Base-by-base conservation (phyloP, 2,329 filamentous ascomycete species). In the Boeremia lycopersici region DNA sequence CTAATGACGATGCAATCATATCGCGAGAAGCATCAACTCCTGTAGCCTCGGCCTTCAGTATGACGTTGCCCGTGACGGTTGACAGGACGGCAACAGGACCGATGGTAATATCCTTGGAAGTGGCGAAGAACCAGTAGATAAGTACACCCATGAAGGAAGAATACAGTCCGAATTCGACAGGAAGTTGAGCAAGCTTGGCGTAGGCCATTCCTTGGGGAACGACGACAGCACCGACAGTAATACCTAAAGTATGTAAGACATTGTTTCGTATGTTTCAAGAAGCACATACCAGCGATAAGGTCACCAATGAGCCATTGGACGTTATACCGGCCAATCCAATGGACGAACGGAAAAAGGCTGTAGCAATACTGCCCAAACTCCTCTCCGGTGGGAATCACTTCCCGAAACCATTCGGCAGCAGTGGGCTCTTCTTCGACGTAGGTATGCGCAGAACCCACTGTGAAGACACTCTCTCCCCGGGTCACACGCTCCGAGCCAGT, bases 121-220 rank as follows among this genome's bases (percentile, higher is more conserved):
- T 99, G 29, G 93, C 95, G 70, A 98, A 98, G 73, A 98, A 90
- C 93, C 93, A 98, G 77, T 99, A 99, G 59, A 96, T 83, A 57
- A 96, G 74, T 2, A 96, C 92, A 45, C 95, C 95, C 86, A 97
- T 96, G 74, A 99, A 98, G 0, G 93, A 97, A 0, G 93, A 95
- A 76, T 96, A 96, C 1, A 98, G 82, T 52, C 95, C 93, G 67
- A 88, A 98, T 71, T 98, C 83, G 8, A 88, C 84, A 1, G 84
- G 81, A 17, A 98, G 83, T 55, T 88, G 83, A 36, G 93, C 93
- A 23, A 98, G 82, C 60, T 87, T 83, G 17, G 93, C 92, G 76
- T 98, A 98, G 1, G 93, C 93, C 93, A 98, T 97, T 59, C 91
- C 89, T 73, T 98, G 93, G 6, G 93, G 93, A n/a, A 98, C 90